Base-by-base conservation (phyloP, 1,284 basidiomycete species). In the Fomitopsis palustris region DNA sequence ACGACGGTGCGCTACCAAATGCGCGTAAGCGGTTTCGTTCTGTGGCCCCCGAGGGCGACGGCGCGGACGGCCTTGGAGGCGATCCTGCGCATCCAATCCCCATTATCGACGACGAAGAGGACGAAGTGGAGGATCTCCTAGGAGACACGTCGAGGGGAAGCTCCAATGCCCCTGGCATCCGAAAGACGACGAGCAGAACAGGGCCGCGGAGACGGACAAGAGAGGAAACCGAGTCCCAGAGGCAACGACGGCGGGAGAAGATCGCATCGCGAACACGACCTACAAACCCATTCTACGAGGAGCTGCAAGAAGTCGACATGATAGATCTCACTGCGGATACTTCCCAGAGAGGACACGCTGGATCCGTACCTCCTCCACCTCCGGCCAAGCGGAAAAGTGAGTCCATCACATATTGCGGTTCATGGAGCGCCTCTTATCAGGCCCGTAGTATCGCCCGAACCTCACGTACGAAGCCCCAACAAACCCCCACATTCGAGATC, bases 51-150 rank as follows among this genome's bases (percentile, higher is more conserved):
- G 58, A 62, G 21, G 38, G 35, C 35, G 59, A 55, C n/a, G n/a
- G 14, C 19, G 39, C 16, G 29, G 43, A 25, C 9, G 57, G 39
- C 42, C 59, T 63, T 16, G 62, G 57, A 3, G 59, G 62, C 35
- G 67, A 65, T 33, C 58, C 60, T 19, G 49, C 42, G 10, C 38
- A 33, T 47, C 61, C 25, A 56, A 59, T 31, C 12, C 59, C 19
- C 55, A 41, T 58, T 4, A 31, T 55, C 5, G 77, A 78, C n/a
- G 80, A 81, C 16, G 80, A 81, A 53, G 80, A 76, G 41, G 69
- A 70, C 17, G 84, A 85, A 62, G 79, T 84, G 3, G 78, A 79
- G 58, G 75, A 78, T 43, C 87, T 90, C 80, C 66, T 84, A 4
- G 69, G 83, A 17, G 84, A 87, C 57, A n/a, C 31, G 3, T 31